These are phyloP conservation scores for Mycena vitilis DNA, from an alignment of 768 basidiomycete species.

Conservation along the genomic window DNA sequence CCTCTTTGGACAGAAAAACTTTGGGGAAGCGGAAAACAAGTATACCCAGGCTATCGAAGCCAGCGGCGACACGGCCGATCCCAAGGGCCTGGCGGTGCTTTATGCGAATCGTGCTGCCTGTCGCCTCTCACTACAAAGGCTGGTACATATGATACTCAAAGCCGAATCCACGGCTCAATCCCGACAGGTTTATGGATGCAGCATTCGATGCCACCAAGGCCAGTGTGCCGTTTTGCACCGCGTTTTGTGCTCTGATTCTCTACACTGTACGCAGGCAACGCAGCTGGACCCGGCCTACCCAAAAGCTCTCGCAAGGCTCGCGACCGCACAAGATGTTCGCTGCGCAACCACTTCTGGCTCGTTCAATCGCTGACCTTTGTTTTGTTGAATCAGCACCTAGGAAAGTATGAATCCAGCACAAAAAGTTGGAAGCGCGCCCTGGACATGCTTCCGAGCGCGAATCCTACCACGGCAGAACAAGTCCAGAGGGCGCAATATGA, in stretches of 20 bases:
- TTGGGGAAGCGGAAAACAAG: slow-evolving; percentile 17
- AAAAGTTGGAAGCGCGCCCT: slow-evolving; percentile 35
- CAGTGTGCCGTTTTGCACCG: neutral
- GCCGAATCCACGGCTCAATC: too few species aligned
- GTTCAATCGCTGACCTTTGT: neutral
- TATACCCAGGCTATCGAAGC: slow-evolving; percentile 33
- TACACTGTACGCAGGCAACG: slow-evolving; percentile 33
- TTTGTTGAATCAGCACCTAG: slow-evolving; percentile 21
- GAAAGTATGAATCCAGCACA: slow-evolving; percentile 1
- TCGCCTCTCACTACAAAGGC: slow-evolving; percentile 28
- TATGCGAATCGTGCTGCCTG: slow-evolving; percentile 34
- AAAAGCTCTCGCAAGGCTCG: slow-evolving; percentile 36
- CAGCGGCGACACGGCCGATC: slow-evolving; percentile 10
- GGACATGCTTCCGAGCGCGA: slow-evolving; percentile 25
- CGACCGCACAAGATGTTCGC: slow-evolving; percentile 35
- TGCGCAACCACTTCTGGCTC: too few species aligned
- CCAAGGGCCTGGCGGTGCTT: slow-evolving; percentile 27
- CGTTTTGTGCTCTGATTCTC: slow-evolving; percentile 1
- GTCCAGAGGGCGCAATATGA: slow-evolving; percentile 34
- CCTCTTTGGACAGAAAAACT: slow-evolving; percentile 27
- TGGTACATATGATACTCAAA: neutral
- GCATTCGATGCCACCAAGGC: slow-evolving; percentile 36
- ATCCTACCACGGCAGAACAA: slow-evolving; percentile 25
- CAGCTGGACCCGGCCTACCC: slow-evolving; percentile 39
- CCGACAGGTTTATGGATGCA: slow-evolving; percentile 35